Conservation (phyloP, 2,329 filamentous ascomycete genomes). For the Aureobasidium sp. region DNA sequence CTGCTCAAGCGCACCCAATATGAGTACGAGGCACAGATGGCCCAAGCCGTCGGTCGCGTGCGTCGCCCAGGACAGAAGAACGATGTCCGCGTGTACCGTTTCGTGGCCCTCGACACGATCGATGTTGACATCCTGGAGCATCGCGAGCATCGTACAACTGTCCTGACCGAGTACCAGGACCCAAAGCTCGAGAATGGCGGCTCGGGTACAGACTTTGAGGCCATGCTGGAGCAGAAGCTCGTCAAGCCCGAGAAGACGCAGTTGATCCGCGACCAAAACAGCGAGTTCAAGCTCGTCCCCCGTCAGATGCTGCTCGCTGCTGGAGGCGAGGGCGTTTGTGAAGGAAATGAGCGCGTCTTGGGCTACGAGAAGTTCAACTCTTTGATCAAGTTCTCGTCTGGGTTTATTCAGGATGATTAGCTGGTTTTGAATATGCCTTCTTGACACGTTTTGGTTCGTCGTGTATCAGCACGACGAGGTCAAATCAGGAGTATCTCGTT, state of each 20-base stretch:
- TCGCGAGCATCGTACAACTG: conserved; percentile 27
- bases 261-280: conserved; percentile 20
- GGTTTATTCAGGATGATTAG: conserved; percentile 22
- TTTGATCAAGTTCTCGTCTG: conserved; percentile 26
- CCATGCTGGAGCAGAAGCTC: not conserved
- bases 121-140: conserved; percentile 41
- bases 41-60: conserved; percentile 54
- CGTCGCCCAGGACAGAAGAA: conserved; percentile 50
- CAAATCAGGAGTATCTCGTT: no score
- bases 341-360: conserved; percentile 20
- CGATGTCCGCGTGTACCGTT: conserved; percentile 53
- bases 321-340: conserved; percentile 15
- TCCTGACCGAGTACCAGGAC: conserved; percentile 18
- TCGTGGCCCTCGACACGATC: conserved; percentile 69
- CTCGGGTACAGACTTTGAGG: not conserved
- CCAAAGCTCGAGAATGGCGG: not conserved
- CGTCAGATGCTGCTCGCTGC: conserved; percentile 22
- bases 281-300: conserved; percentile 25
- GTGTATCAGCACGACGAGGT: not conserved
- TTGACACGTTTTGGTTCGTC: not conserved
- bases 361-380: conserved; percentile 27
- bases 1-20: conserved; percentile 42
- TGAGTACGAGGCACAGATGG: conserved; percentile 50
- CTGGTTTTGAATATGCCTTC: not conserved
- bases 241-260: conserved; percentile 29